Base-by-base conservation (phyloP, 2,329 filamentous ascomycete genomes). In the Aspergillus aculeatinus region DNA sequence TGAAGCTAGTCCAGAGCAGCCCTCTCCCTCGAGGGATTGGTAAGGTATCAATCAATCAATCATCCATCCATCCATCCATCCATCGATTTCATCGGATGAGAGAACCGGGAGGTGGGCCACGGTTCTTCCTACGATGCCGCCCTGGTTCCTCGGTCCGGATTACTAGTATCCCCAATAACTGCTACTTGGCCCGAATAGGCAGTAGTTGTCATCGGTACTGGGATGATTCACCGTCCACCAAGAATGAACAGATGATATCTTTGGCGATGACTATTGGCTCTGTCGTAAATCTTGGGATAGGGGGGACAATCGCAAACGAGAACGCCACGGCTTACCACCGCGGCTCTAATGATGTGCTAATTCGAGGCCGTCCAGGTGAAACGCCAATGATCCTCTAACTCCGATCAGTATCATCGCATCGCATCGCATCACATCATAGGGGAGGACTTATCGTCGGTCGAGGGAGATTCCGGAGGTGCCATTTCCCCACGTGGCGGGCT, bases 401-500 rank as follows among this genome's bases (percentile, higher is more conserved):
- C 39, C 14, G 39, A 19, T n/a, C 39, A 16, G 14, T 44, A 44
- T 44, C 16, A 7, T 44, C 16, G 39, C 14, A 44, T 35, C 12
- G 16, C 39, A 44, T 35, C 33, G 16, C 39, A 44, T 9, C 39
- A 16, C 39, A 44, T 9, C 39, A 16, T 44, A 23, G 14, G 16
- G 39, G 11, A 35, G 33, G 39, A 19, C 39, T 44, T 44, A 35
- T 35, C 7, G 9, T 44, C 39, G 39, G 16, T 7, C 2, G 9
- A 19, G 16, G 39, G 39, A 44, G 39, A 19, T 6, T 44, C 39
- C 16, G 39, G n/a, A 44, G 39, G 16, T 16, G 14, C 39, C n/a
- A 44, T 44, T 19, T 16, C 16, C n/a, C 52, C 52, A 55, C 52
- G 52, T 55, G 52, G 52, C 52, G 52, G 39, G 39, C 52, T 48